Base-by-base conservation (phyloP, 179 eudicot species). In the Beta corolliflora region DNA sequence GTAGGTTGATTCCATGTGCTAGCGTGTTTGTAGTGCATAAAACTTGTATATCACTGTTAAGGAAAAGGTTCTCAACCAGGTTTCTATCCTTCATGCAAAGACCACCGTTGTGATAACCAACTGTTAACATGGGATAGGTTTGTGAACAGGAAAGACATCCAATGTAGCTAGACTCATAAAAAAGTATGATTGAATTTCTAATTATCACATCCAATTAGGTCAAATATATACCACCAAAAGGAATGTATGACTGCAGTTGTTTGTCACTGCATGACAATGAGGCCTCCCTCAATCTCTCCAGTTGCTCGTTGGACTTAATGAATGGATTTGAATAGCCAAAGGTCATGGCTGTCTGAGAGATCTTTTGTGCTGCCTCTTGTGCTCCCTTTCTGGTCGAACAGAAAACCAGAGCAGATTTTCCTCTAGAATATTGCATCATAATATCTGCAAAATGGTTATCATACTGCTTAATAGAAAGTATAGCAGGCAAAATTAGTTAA, bases 311-410 rank as follows among this genome's bases (percentile, higher is more conserved):
- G 81, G 89, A 84, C 90, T 90, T 96, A 72, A 96, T 91, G 86
- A 96, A 96, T 67, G 99, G 99, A 83, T 92, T 94, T 54, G 99
- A 96, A 83, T 91, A 88, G 63, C 99, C 99, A 84, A 89, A 88
- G 50, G 92, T 91, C 98, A 96, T 94, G 60, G 98, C 97, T 41
- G 85, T 87, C 82, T 94, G 97, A 80, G 97, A 87, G 71, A 94
- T 87, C 75, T 79, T 82, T 71, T 96, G 99, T 79, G 99, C 98
- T 82, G 99, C 99, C 81, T 96, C 99, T 86, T 94, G 97, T 81
- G 99, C 98, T 82, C 98, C 99, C 86, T 94, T 94, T 87, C 99
- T 90, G 59, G 99, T 96, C 72, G 99, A 89, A 88, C 99, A 96
- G 85, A 96, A 96, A 77, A 96, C 88, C 66, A 96, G 87, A 63